Conservation (phyloP, 495 filamentous ascomycete genomes). For the Aspergillus baeticus region DNA sequence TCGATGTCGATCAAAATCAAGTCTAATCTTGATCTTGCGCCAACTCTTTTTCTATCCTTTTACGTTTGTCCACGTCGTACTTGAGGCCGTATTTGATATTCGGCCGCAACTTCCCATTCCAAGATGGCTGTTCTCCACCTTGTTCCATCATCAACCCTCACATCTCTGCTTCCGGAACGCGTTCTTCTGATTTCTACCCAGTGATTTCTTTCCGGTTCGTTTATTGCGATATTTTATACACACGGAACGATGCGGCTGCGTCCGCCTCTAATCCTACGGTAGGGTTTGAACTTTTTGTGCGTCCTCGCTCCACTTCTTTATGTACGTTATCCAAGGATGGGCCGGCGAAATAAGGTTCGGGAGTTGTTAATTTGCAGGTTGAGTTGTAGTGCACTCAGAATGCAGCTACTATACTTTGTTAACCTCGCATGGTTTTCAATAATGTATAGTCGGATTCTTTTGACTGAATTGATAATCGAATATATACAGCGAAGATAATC, state of each 20-base stretch:
- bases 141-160: neutral
- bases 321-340: slow-evolving; percentile 36
- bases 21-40: slow-evolving; percentile 6
- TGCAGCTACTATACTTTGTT: slow-evolving; percentile 16
- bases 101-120: slow-evolving; percentile 2
- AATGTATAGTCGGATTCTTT: too few relatives aligned
- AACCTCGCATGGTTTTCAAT: too few relatives aligned
- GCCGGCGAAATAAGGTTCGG: slow-evolving; percentile 39
- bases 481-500: neutral
- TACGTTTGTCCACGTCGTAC: slow-evolving; percentile 4
- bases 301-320: slow-evolving; percentile 14
- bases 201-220: neutral
- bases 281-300: slow-evolving; percentile 10
- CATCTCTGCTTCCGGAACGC: neutral
- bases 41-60: slow-evolving; percentile 6
- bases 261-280: slow-evolving; percentile 3
- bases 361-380: slow-evolving; percentile 26
- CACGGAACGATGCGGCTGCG: neutral
- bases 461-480: neutral
- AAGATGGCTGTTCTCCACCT: slow-evolving; percentile 8
- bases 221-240: neutral
- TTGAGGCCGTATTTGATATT: neutral
- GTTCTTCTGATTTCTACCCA: neutral
- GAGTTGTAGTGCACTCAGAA: slow-evolving; percentile 17
- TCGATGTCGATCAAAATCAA: slow-evolving; percentile 39